Evolutionary conservation across 768 basidiomycete genomes (phyloP), one percentile per base, ranked within the genome.

Genomic region (Lentinula detonsa): DNA sequence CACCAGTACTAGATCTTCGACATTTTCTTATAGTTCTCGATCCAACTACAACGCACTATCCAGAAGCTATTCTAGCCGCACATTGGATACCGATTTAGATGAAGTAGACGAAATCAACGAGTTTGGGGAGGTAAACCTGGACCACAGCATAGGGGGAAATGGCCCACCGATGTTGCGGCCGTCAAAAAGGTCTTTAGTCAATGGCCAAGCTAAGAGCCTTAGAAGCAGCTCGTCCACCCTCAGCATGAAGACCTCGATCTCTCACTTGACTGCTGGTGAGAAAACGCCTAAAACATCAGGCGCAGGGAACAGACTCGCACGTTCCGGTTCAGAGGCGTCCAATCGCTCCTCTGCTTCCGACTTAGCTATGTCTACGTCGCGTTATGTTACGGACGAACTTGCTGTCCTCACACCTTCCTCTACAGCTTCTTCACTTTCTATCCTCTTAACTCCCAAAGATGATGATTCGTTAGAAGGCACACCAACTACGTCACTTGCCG

Each of bases 361-460:
- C 21, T 28, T 56, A 6, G 42, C 48, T 72, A 72, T 0, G 68
- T 69, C 0, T 64, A 71, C 63, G 67, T 51, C 50, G 69, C 50
- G 50, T 18, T 48, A 48, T 23, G 46, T n/a, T 43, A 59, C 61
- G 4, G 67, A 67, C 43, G 71, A 13, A 2, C 18, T 50, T 15
- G 34, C 59, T 28, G 23, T 60, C 9, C 64, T 43, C 11, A 60
- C 64, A 28, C 64, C 65, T 51, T 56, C 63, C 0, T 75, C 75
- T 21, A 72, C 73, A 1, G 69, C 73, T 1, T 76, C 74, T 15
- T 71, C 74, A 11, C 48, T 74, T 31, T 75, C 74, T 63, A 73
- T 73, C 16, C 71, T 73, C 0, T 60, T 73, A 10, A 76, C 76
- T 4, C 74, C 76, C n/a, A 59, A 64, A 48, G 72, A 75, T n/a